phyloP scores from a whole-genome alignment of 2,329 filamentous ascomycete species.

The Trichophyton verrucosum region DNA sequence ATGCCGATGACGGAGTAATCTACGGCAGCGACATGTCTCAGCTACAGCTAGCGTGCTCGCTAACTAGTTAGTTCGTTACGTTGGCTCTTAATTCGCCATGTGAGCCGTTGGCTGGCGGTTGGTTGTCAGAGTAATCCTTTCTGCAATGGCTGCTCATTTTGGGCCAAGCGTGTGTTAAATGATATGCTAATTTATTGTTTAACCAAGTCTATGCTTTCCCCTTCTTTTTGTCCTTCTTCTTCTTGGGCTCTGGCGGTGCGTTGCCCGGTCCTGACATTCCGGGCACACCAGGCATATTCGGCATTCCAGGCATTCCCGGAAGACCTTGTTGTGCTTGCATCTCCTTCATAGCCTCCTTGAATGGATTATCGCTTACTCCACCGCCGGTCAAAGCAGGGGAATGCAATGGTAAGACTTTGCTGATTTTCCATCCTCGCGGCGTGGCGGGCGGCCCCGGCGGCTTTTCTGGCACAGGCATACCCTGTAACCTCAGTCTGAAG shows the following conservation, averaged over 20 bases:
- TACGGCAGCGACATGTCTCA: too few relatives aligned
- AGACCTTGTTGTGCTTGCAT: conserved; percentile 50
- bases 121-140: too few relatives aligned
- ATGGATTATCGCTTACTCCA: conserved; percentile 83
- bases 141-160: too few relatives aligned
- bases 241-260: conserved; percentile 25
- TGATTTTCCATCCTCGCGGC: conserved; percentile 85
- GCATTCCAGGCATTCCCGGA: conserved; percentile 30
- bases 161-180: too few relatives aligned
- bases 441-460: conserved; percentile 61
- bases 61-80: too few relatives aligned
- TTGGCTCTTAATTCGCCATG: too few relatives aligned
- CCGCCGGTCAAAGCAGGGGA: conserved; percentile 84
- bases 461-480: conserved; percentile 55
- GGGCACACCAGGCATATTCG: conserved; percentile 27
- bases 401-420: conserved; percentile 69
- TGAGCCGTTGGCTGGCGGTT: too few relatives aligned
- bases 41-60: too few relatives aligned
- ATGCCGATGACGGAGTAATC: too few relatives aligned
- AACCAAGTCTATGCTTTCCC: conserved; percentile 23
- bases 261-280: conserved; percentile 36
- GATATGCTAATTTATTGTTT: too few relatives aligned
- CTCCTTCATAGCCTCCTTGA: conserved; percentile 94
- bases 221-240: conserved; percentile 41
- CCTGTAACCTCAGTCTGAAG: conserved; percentile 59